Base-by-base conservation (phyloP, 2,329 filamentous ascomycete genomes). In the Trichoderma sp. region DNA sequence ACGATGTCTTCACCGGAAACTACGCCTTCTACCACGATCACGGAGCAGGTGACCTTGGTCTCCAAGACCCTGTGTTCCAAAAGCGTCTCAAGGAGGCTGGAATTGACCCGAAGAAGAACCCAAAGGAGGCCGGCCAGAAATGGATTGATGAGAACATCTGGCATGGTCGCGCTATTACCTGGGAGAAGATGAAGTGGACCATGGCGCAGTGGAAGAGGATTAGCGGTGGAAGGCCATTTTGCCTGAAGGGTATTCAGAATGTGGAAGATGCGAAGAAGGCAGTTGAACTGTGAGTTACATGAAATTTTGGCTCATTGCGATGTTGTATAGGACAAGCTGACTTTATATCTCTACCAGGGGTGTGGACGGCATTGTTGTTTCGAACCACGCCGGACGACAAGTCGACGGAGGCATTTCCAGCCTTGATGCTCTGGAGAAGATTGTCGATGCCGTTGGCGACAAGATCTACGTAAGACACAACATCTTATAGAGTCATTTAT, bases 1-100 rank as follows among this genome's bases (percentile, higher is more conserved):
- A 86, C 0, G 93, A 94, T 80, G 86, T 94, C 7, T 92, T 94
- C 77, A 87, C 87, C 12, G 89, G 86, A 3, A 93, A 90, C 79
- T 80, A 91, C 0, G 89, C 91, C 0, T 93, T 93, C 77, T 83
- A 91, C 35, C 87, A 84, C 60, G 89, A 89, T 0, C 81, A 89
- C 8, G 92, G 92, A 2, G 88, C 87, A 0, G 89, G 72, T 2
- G 72, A 91, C 65, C 78, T 93, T 11, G 91, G 90, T 0, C 84
- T 92, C 0, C 82, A 83, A 0, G 91, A 93, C 76, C 89, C 89
- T 0, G 89, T 92, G 0, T 93, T 93, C 79, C 86, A 87, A 78
- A 86, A 87, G 77, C 81, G 88, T 1, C 82, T 92, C 29, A 81
- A 82, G 33, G 88, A 89, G 60, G 84, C 81, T 2, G 87, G 86